Evolutionary conservation across 495 filamentous ascomycete species (phyloP).

Genomic region (Mycothermus thermophilus): DNA sequence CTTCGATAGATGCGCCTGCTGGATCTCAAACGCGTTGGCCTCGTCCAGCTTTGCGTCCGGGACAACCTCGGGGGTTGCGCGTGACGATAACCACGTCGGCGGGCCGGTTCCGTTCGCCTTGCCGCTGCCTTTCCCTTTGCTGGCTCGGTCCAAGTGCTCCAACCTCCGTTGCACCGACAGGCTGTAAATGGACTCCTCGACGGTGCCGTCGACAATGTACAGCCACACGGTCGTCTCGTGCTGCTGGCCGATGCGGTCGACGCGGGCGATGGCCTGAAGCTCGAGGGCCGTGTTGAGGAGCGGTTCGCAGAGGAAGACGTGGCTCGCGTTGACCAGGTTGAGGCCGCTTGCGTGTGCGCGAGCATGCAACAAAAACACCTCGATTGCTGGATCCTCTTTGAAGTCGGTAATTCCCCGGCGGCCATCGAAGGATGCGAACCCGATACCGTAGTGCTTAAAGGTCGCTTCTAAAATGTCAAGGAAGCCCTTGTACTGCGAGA

Average conservation of each 20-base stretch:
- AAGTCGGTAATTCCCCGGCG: constrained; percentile 56
- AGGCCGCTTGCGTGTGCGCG: constrained; percentile 76
- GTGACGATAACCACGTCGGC: no score
- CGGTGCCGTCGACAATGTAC: constrained; percentile 75
- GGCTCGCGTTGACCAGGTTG: constrained; percentile 81
- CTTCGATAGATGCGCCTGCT: constrained; percentile 50
- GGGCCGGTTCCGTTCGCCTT: no score
- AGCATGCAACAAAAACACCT: constrained; percentile 81
- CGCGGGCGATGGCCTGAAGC: constrained; percentile 83
- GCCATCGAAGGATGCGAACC: constrained; percentile 49
- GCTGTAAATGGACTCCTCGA: constrained; percentile 81
- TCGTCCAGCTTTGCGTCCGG: constrained; percentile 52
- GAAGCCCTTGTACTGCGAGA: constrained; percentile 71
- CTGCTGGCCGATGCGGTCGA: constrained; percentile 85
- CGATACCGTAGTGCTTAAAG: constrained; percentile 54
- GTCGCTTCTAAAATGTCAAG: constrained; percentile 57
- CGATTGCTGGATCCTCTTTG: constrained; percentile 55
- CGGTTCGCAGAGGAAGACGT: constrained; percentile 91
- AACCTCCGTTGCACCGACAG: constrained; percentile 66
- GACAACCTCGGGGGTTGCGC: constrained; percentile 19
- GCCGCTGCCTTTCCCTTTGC: constrained; percentile 21
- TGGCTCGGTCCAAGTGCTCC: constrained; percentile 45
- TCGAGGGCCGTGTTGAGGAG: constrained; percentile 86
- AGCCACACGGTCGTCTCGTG: constrained; percentile 87
- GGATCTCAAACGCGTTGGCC: constrained; percentile 71